A percentile compares a stretch with the other conserved stretches of the same genome.
These are phyloP conservation scores for Pythium insidiosum DNA, from an alignment of 352 stramenopile genomes.

Conservation along the genomic window DNA sequence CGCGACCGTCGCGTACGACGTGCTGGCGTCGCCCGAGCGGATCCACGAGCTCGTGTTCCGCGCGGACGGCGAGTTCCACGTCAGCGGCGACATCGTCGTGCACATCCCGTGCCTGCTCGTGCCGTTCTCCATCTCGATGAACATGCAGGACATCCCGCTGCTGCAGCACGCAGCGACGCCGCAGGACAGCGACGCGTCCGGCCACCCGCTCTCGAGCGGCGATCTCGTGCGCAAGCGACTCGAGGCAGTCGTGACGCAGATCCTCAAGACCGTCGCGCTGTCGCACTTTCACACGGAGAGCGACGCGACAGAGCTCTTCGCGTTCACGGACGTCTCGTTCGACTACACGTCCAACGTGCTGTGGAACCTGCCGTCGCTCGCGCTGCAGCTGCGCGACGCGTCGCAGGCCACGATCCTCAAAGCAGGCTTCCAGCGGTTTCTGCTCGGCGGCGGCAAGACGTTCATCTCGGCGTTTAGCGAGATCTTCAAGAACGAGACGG, in stretches of 20 bases:
- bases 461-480: slow-evolving; percentile 77
- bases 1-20: slow-evolving; percentile 27
- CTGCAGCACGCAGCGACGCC: slow-evolving; percentile 14
- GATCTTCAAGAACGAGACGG: slow-evolving; percentile 50
- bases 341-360: slow-evolving; percentile 45
- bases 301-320: slow-evolving; percentile 53
- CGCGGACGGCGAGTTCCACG: slow-evolving; percentile 25
- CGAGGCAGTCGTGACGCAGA: slow-evolving; percentile 41
- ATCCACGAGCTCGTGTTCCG: slow-evolving; percentile 51
- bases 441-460: slow-evolving; percentile 55
- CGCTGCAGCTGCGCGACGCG: slow-evolving; percentile 36
- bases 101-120: slow-evolving; percentile 61
- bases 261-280: slow-evolving; percentile 69
- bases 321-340: slow-evolving; percentile 76
- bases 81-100: slow-evolving; percentile 40
- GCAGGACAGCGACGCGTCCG: neutral
- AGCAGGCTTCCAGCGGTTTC: slow-evolving; percentile 62
- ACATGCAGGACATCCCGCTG: slow-evolving; percentile 33
- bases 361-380: slow-evolving; percentile 73
- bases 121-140: slow-evolving; percentile 61
- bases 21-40: slow-evolving; percentile 33
- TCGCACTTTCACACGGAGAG: slow-evolving; percentile 61
- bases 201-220: slow-evolving; percentile 1
- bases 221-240: slow-evolving; percentile 35
- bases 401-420: slow-evolving; percentile 37